A percentile compares a stretch with the other conserved stretches of the same genome.
phyloP scores from a whole-genome alignment of 441 rosid species.

The Populus trichocarpa region DNA sequence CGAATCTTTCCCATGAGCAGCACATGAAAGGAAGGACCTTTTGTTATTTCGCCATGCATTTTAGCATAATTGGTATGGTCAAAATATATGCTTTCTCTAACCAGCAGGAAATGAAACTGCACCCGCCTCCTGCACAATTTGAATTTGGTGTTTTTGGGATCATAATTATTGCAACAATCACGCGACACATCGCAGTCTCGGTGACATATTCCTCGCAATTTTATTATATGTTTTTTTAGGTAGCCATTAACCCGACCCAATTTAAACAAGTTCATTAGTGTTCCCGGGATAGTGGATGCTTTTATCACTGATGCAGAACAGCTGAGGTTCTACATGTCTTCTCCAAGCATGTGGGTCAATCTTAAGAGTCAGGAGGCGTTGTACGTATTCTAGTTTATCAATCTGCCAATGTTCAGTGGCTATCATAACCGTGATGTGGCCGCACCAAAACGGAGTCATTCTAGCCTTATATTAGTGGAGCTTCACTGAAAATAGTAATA shows the following conservation, averaged over 20 bases:
- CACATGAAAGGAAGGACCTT: neutral
- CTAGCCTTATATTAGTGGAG: neutral
- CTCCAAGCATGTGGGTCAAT: neutral
- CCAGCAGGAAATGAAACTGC: neutral
- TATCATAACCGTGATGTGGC: neutral
- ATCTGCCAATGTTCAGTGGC: neutral
- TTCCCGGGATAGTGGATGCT: neutral
- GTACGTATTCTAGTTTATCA: neutral
- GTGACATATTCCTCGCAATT: neutral
- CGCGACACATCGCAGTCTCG: neutral
- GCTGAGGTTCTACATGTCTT: neutral
- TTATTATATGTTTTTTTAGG: neutral
- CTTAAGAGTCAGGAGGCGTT: neutral
- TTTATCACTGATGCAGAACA: neutral
- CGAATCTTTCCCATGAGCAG: neutral
- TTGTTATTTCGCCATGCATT: conserved; percentile 1
- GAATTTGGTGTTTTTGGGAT: neutral
- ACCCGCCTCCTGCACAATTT: neutral
- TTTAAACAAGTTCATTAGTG: neutral
- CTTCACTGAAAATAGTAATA: neutral
- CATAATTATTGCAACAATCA: neutral
- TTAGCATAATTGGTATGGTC: neutral
- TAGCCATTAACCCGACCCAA: neutral
- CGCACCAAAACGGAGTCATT: neutral
- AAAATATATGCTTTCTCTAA: neutral